Base-by-base conservation (phyloP, 352 stramenopile genomes). In the Globisporangium iwayamae region DNA sequence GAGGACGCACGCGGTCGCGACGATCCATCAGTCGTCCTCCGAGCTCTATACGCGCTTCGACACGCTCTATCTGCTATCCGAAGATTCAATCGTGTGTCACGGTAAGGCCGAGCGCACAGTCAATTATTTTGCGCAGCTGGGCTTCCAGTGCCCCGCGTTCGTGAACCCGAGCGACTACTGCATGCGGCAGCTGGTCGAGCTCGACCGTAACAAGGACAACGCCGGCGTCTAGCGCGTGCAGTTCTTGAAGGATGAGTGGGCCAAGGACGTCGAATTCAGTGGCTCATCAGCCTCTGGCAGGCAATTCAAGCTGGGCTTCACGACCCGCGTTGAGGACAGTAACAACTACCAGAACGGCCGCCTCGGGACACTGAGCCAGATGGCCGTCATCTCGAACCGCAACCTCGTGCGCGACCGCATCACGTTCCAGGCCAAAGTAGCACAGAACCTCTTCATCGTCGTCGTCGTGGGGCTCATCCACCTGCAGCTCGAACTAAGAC, bases 1-100 rank as follows among this genome's bases (percentile, higher is more conserved):
- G 81, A 28, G 87, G 89, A 0, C 87, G 91, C 54, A 97, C 87
- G 0, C 97, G 13, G 74, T 97, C 30, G 79, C 88, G 22, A 93
- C 92, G 5, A 41, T 41, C 36, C 9, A 41, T 10, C 36, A 41
- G 36, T 9, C 36, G 10, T 41, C 36, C 9, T 41, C 36, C 36
- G 6, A 16, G 36, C 36, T 41, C 9, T 41, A 41, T 10, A 41
- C 36, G 36, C 36, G 1, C 36, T 41, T 41, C 36, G 36, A 41
- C 8, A 41, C 10, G 36, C 36, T 41, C 36, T 41, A 10, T 41
- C 43, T 93, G 34, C 65, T 93, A 2, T 71, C 73, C 0, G 76
- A 73, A 25, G 81, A 81, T 36, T 62, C 66, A 22, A 70, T 72
- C 0, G 75, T 89, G 2, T 93, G 85, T 66, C 73, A 90, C 38